These are phyloP conservation scores for Spergularia marina DNA, from an alignment of 148 eudicot genomes.

Conservation along the genomic window DNA sequence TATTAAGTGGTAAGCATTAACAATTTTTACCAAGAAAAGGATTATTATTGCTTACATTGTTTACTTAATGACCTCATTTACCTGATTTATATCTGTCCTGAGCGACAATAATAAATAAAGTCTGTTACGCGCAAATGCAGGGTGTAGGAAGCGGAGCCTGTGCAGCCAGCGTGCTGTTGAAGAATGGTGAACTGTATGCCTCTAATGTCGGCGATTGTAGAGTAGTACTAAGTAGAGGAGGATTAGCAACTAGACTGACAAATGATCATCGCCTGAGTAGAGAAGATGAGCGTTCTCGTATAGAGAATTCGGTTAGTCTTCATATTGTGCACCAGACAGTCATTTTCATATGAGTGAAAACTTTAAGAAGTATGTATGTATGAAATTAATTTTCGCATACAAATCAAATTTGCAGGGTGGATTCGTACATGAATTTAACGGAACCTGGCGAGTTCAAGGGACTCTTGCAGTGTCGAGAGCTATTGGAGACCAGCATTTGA, in stretches of 20 bases:
- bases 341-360: too few species aligned
- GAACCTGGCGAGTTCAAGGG: constrained; percentile 62
- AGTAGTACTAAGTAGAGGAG: constrained; percentile 51
- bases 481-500: constrained; percentile 57
- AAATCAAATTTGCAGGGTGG: constrained; percentile 51
- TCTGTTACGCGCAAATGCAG: constrained; percentile 17
- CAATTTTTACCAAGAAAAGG: too few species aligned
- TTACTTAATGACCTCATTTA: too few species aligned
- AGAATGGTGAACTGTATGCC: constrained; percentile 34
- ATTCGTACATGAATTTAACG: constrained; percentile 44
- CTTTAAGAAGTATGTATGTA: too few species aligned
- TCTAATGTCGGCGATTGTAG: constrained; percentile 73
- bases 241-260: constrained; percentile 43
- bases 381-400: not conserved
- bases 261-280: constrained; percentile 49
- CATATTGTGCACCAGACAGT: too few species aligned
- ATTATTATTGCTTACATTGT: too few species aligned
- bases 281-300: constrained; percentile 57
- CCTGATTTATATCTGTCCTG: too few species aligned
- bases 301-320: constrained; percentile 45
- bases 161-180: constrained; percentile 49
- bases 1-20: too few species aligned
- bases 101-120: too few species aligned
- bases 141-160: constrained; percentile 58
- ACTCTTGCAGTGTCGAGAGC: constrained; percentile 69